A percentile compares a stretch with the other conserved stretches of the same genome.
These are phyloP conservation scores for Kwoniella heveanensis DNA, from an alignment of 768 basidiomycete genomes.

Conservation along the genomic window DNA sequence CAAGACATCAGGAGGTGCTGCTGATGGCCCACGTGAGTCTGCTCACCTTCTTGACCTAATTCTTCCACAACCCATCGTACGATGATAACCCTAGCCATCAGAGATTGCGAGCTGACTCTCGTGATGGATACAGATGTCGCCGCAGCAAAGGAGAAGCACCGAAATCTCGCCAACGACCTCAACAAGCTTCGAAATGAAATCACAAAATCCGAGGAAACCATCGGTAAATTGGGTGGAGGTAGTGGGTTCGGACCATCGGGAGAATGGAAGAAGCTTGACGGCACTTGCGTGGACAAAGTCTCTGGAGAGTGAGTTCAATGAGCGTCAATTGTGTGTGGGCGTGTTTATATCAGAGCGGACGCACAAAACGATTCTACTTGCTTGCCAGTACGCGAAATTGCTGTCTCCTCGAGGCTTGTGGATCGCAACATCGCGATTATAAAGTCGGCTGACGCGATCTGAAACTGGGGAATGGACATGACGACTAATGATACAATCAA, in stretches of 20 bases:
- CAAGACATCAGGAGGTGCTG: conserved; percentile 1
- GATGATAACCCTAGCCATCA: too few relatives aligned
- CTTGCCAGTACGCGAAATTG: too few relatives aligned
- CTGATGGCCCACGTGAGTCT: conserved; percentile 47
- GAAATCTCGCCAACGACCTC: conserved; percentile 63
- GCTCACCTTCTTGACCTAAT: too few relatives aligned
- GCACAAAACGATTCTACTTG: too few relatives aligned
- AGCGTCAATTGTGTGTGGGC: too few relatives aligned
- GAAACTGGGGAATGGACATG: too few relatives aligned
- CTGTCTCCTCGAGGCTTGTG: too few relatives aligned
- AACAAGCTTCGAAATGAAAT: conserved; percentile 62
- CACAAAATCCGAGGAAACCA: conserved; percentile 59
- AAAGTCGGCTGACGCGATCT: too few relatives aligned
- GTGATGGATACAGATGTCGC: conserved; percentile 47
- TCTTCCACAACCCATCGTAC: neutral
- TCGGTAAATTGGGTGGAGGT: conserved; percentile 65
- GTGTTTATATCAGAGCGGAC: too few relatives aligned
- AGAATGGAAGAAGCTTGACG: conserved; percentile 95
- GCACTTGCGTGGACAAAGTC: conserved; percentile 75
- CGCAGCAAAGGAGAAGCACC: conserved; percentile 52
- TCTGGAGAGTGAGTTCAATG: conserved; percentile 92
- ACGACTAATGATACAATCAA: neutral
- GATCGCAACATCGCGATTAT: too few relatives aligned
- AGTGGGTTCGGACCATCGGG: conserved; percentile 76
- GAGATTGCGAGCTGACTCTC: too few relatives aligned